Evolutionary conservation across 495 filamentous ascomycete genomes (phyloP), one percentile per base, ranked within the genome.

Genomic region (Aspergillus haitiensis): DNA sequence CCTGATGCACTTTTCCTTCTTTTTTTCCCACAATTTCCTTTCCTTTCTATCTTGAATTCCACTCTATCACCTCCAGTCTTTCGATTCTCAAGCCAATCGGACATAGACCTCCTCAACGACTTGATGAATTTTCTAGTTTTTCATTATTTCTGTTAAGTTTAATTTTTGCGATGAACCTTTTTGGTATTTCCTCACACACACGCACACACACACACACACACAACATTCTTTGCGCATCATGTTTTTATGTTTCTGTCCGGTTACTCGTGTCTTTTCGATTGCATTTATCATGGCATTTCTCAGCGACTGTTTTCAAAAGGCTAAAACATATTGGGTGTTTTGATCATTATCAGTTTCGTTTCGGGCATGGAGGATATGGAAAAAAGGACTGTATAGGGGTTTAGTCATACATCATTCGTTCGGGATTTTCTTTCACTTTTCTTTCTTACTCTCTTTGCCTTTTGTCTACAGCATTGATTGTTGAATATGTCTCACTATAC

Each of bases 231-330:
- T 63, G 49, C 42, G 37, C 32, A 42, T 49, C 33, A 55, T 63
- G 36, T 16, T 45, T 18, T 54, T 39, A 45, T 61, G 37, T 52
- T 67, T 49, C 55, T 33, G 37, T 55, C 46, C 12, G 27, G 34
- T 56, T 49, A 45, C 40, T 62, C 46, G 6, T 15, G 46, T 27
- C 46, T 52, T 57, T 60, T 50, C 54, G 32, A 55, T 60, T 58
- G 63, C 58, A 66, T 66, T 64, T 44, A 64, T 66, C 70, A 45
- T 65, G 72, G 75, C 75, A 78, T 78, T 76, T 76, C 67, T 76
- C 70, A 74, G 75, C 73, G 73, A 66, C 61, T 60, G 60, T 60
- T 67, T 56, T 44, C 40, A 61, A 59, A 46, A 58, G 62, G 48
- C 46, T 49, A 39, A 70, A 70, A 61, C 51, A 54, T 46, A n/a